Conservation (phyloP, 805 yeast genomes). For the Saturnispora hagleri region DNA sequence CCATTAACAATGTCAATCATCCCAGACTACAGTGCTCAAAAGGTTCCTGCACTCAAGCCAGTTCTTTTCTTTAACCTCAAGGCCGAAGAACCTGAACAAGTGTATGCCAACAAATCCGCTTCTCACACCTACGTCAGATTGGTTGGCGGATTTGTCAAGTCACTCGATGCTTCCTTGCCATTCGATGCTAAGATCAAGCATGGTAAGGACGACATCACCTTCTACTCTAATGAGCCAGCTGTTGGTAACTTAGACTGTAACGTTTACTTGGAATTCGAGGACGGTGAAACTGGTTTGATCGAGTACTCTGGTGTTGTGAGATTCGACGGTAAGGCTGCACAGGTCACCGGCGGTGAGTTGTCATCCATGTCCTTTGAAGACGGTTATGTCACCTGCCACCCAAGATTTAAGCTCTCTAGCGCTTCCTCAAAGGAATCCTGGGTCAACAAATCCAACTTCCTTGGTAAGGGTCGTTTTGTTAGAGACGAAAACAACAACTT, state of each 20-base stretch:
- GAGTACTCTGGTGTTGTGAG: slow-evolving; percentile 42
- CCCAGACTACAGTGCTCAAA: slow-evolving; percentile 18
- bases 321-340: slow-evolving; percentile 27
- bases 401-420: slow-evolving; percentile 35
- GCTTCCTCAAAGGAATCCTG: slow-evolving; percentile 39
- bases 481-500: slow-evolving; percentile 37
- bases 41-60: slow-evolving; percentile 26
- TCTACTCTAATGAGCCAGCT: slow-evolving; percentile 22
- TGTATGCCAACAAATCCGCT: slow-evolving; percentile 22
- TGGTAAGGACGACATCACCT: slow-evolving; percentile 44
- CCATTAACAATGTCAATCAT: slow-evolving; percentile 9
- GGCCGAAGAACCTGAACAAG: slow-evolving; percentile 26
- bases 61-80: slow-evolving; percentile 30
- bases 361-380: slow-evolving; percentile 33
- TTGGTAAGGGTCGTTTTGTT: slow-evolving; percentile 53
- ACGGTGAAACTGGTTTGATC: slow-evolving; percentile 32
- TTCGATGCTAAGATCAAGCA: slow-evolving; percentile 29
- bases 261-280: slow-evolving; percentile 29
- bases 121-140: slow-evolving; percentile 26
- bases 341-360: slow-evolving; percentile 28
- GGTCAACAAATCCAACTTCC: slow-evolving; percentile 38
- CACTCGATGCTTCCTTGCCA: slow-evolving; percentile 30
- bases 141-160: slow-evolving; percentile 29
- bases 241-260: slow-evolving; percentile 38
- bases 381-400: slow-evolving; percentile 41